Evolutionary conservation across 2,329 filamentous ascomycete genomes (phyloP).

Genomic region (Diplodia mutila): DNA sequence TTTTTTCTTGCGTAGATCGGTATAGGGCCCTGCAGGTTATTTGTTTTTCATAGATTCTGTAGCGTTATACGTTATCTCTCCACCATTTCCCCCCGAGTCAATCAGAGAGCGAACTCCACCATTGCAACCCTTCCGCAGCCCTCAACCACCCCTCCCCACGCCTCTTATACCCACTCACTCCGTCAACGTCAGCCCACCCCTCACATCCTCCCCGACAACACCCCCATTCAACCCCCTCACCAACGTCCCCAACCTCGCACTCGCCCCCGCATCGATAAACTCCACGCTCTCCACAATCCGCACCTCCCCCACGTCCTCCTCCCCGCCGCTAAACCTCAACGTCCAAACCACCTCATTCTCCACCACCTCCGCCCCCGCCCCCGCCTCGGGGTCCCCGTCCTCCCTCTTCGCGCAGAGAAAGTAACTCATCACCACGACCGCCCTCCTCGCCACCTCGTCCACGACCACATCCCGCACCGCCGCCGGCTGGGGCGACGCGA

Average conservation of each 20-base stretch:
- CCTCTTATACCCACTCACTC: neutral
- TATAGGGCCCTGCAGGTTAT: neutral
- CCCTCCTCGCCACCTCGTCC: neutral
- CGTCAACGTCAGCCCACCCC: constrained; percentile 8
- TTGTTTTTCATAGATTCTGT: neutral
- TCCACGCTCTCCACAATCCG: constrained; percentile 2
- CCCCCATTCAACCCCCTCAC: neutral
- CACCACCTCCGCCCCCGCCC: neutral
- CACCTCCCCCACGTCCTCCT: neutral
- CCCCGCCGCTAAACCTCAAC: neutral
- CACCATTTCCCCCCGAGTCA: neutral
- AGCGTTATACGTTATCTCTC: neutral
- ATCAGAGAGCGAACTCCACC: neutral
- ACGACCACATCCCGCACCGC: neutral
- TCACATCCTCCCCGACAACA: constrained; percentile 11
- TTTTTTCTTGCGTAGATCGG: neutral
- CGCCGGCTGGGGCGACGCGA: neutral
- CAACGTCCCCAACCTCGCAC: constrained; percentile 10
- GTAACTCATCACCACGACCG: constrained; percentile 2
- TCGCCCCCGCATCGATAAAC: constrained; percentile 11
- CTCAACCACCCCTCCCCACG: neutral
- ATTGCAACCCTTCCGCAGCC: too few relatives aligned
- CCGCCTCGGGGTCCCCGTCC: neutral
- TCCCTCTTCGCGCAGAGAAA: neutral
- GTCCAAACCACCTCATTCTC: constrained; percentile 10